These are phyloP conservation scores for Trichoderma hamatum DNA, from an alignment of 2,329 filamentous ascomycete species.

Conservation along the genomic window DNA sequence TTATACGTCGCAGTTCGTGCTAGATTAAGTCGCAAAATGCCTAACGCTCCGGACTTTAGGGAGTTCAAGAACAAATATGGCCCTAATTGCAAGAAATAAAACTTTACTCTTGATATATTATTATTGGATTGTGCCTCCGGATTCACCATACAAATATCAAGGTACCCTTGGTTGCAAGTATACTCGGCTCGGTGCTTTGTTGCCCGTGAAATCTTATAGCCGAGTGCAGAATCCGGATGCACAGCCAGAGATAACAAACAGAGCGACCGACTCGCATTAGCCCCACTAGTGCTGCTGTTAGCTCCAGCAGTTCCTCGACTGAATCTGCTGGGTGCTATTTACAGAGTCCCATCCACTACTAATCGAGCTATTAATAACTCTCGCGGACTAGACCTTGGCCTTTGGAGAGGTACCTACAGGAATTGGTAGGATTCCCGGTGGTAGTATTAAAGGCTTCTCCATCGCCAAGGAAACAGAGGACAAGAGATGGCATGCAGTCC, in stretches of 20 bases:
- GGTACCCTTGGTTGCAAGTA: too few relatives aligned
- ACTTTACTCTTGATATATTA: neutral
- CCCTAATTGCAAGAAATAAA: neutral
- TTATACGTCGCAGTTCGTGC: neutral
- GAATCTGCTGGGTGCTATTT: neutral
- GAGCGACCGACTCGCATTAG: neutral
- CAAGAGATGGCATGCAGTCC: neutral
- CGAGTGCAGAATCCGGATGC: neutral
- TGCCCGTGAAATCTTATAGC: neutral
- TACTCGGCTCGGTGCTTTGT: neutral
- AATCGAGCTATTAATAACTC: neutral
- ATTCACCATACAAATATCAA: too few relatives aligned
- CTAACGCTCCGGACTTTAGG: neutral
- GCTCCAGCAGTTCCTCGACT: neutral
- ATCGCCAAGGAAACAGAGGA: neutral
- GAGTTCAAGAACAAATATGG: neutral
- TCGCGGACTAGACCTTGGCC: slow-evolving; percentile 4
- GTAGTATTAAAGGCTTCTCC: neutral
- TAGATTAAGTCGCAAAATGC: neutral
- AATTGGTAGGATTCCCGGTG: neutral
- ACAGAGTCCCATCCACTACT: neutral
- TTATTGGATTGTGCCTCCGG: neutral
- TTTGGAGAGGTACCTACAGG: neutral
- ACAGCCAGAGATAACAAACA: neutral
- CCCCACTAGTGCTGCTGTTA: neutral